Base-by-base conservation (phyloP, 345 rosid species). In the Toxicodendron radicans region DNA sequence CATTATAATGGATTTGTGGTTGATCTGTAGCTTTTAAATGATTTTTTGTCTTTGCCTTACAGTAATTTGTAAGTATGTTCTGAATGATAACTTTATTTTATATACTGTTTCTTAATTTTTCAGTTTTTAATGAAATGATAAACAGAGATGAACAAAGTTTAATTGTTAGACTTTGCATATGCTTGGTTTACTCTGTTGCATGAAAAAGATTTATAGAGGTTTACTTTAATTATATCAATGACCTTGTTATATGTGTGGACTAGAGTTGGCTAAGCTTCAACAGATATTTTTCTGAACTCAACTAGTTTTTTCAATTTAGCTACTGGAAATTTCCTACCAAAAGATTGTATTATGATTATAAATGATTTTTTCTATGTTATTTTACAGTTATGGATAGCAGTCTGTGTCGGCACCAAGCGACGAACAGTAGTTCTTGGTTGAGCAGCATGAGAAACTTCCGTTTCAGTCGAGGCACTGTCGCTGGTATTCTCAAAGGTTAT, bases 391-490 rank as follows among this genome's bases (percentile, higher is more conserved):
- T 88, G 92, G 88, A 64, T 90, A 56, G 88, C 94, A 5, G 83
- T 86, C 14, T 82, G 87, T 70, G 79, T 90, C 7, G 91, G 84
- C 52, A 83, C 90, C 10, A 88, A 90, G 30, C 30, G 0, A 27
- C 30, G 2, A 27, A 1, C 45, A 84, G 94, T 71, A 63, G 87
- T 64, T 86, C 92, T 13, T 90, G 95, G 95, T 76, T 90, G 54
- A 66, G 81, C 82, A 88, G 87, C 82, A 90, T 88, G 95, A 84
- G 95, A 72, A 90, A 90, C 82, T 90, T 90, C 74, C 89, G 92
- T 10, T 70, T 80, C 10, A 87, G 81, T 75, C 74, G 92, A 71
- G 95, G 92, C 70, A 85, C 86, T 0, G 89, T 88, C 7, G 88
- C 92, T 45, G 91, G 91, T 32, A 85, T 88, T 76, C 89, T 88